These are phyloP conservation scores for Salix arbutifolia DNA, from an alignment of 345 rosid species.

Conservation along the genomic window DNA sequence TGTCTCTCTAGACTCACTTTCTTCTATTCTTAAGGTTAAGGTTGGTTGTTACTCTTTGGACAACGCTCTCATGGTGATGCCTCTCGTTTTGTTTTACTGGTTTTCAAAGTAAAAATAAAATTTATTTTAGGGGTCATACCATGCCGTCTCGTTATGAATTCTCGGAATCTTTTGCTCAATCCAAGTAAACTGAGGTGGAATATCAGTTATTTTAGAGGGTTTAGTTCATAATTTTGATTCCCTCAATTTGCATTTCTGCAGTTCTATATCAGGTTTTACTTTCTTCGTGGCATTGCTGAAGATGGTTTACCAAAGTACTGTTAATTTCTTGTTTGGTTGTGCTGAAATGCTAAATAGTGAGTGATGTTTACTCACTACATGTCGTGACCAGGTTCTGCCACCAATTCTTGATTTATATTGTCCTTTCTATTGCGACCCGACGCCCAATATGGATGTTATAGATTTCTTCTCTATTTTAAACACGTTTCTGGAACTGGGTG, in stretches of 20 bases:
- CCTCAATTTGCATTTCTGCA: not conserved
- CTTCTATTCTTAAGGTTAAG: not conserved
- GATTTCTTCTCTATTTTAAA: no score
- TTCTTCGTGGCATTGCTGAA: not conserved
- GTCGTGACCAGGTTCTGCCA: no score
- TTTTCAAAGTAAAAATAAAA: constrained; percentile 37
- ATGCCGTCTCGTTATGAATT: constrained; percentile 6
- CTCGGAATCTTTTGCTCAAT: not conserved
- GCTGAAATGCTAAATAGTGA: not conserved
- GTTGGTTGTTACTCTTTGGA: constrained; percentile 6
- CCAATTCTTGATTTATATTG: no score
- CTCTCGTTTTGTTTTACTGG: constrained; percentile 11
- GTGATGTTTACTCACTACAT: no score
- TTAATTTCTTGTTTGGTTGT: no score
- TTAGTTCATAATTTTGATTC: not conserved
- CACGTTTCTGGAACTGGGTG: no score
- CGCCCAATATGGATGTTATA: no score
- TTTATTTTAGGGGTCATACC: constrained; percentile 11
- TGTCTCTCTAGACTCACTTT: constrained; percentile 16
- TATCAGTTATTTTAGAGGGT: constrained; percentile 6
- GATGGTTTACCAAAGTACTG: not conserved
- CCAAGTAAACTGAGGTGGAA: constrained; percentile 5
- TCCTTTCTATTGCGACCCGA: no score
- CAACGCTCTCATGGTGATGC: constrained; percentile 15
- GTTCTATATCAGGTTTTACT: not conserved